phyloP scores from a whole-genome alignment of 495 filamentous ascomycete genomes.

The Penicillium malachiteum region DNA sequence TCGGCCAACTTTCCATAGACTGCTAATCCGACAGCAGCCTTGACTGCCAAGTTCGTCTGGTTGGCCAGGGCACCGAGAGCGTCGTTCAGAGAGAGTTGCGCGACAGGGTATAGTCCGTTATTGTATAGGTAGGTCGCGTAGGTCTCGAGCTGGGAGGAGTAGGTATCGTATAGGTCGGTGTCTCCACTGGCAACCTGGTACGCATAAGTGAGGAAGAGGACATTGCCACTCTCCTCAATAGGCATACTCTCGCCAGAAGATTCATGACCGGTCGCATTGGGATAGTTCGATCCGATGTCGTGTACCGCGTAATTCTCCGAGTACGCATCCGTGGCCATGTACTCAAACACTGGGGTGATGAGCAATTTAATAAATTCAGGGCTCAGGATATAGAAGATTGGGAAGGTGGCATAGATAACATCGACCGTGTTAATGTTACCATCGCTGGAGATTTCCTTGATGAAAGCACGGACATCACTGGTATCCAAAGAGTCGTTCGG shows the following conservation, averaged over 20 bases:
- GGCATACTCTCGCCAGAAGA: conserved; percentile 35
- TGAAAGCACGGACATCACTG: conserved; percentile 36
- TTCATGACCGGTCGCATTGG: conserved; percentile 43
- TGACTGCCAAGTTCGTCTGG: conserved; percentile 53
- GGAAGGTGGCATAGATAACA: conserved; percentile 42
- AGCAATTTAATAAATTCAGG: conserved; percentile 42
- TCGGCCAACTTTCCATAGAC: conserved; percentile 35
- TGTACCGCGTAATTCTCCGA: conserved; percentile 36
- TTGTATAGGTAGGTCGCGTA: conserved; percentile 49
- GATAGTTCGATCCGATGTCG: conserved; percentile 37
- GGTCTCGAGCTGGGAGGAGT: conserved; percentile 29
- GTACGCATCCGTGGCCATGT: conserved; percentile 34
- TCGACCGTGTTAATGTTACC: conserved; percentile 52
- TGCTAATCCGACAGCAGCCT: conserved; percentile 49
- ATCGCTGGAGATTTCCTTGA: conserved; percentile 51
- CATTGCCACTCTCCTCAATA: conserved; percentile 37
- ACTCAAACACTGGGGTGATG: conserved; percentile 42
- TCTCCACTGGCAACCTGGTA: conserved; percentile 38
- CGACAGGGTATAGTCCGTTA: conserved; percentile 40
- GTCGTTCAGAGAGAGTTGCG: conserved; percentile 52
- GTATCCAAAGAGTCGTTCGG: conserved; percentile 39
- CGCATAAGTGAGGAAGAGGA: conserved; percentile 41
- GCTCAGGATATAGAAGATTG: conserved; percentile 40
- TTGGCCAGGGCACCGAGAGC: conserved; percentile 44
- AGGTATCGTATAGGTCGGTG: conserved; percentile 23